Evolutionary conservation across 73 alveolate genomes (phyloP).

Genomic region (Loxodes magnus): DNA sequence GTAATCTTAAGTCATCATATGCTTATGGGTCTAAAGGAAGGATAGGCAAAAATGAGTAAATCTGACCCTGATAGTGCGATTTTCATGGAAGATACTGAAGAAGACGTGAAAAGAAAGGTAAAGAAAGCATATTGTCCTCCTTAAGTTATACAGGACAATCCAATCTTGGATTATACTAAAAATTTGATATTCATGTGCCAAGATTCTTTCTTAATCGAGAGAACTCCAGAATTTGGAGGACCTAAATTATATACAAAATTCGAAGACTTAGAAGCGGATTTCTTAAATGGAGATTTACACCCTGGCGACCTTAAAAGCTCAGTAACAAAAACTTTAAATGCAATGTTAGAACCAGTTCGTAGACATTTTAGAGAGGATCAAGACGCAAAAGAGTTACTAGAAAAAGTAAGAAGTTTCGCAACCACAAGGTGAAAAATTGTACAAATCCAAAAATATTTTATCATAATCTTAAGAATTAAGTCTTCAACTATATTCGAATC

Average conservation of each 20-base stretch:
- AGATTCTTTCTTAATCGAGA: constrained; percentile 1
- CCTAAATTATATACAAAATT: constrained; percentile 32
- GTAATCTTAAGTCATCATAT: constrained; percentile 92
- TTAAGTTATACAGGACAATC: constrained; percentile 57
- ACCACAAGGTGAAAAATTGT: constrained; percentile 32
- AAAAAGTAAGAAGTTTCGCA: constrained; percentile 32
- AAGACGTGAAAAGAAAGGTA: constrained; percentile 91
- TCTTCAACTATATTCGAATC: too few relatives aligned
- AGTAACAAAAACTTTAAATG: constrained; percentile 67
- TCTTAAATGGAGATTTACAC: constrained; percentile 51
- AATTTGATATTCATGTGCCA: constrained; percentile 69
- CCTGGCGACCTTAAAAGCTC: constrained; percentile 87
- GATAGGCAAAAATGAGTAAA: constrained; percentile 94
- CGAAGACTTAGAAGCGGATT: constrained; percentile 72
- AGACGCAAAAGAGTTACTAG: constrained; percentile 79
- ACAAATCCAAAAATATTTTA: neutral
- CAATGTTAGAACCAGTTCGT: constrained; percentile 90
- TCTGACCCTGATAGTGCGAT: constrained; percentile 97
- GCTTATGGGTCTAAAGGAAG: constrained; percentile 84
- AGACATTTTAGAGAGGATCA: constrained; percentile 85
- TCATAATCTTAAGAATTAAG: too few relatives aligned
- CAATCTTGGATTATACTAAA: constrained; percentile 78
- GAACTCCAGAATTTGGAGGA: constrained; percentile 14
- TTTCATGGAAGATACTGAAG: constrained; percentile 97
- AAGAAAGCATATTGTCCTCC: constrained; percentile 94